These are phyloP conservation scores for Linum usitatissimum DNA, from an alignment of 345 rosid genomes.

Conservation along the genomic window DNA sequence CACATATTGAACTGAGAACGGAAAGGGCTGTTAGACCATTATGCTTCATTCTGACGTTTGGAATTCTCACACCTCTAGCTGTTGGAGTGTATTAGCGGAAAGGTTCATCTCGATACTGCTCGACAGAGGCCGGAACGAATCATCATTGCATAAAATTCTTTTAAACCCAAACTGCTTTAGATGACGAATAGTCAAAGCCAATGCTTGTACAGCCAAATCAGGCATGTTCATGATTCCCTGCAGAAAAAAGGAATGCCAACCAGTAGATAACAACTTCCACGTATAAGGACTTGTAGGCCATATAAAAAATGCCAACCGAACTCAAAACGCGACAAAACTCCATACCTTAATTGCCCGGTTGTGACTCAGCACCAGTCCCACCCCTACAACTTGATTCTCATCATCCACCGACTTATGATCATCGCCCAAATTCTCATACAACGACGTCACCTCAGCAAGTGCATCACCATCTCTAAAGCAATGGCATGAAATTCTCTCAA, in stretches of 20 bases:
- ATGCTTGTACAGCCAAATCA: slow-evolving; percentile 70
- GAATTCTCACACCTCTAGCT: slow-evolving; percentile 63
- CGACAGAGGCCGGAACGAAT: slow-evolving; percentile 62
- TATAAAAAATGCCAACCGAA: neutral
- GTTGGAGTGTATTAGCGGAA: slow-evolving; percentile 81
- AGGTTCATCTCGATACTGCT: slow-evolving; percentile 69
- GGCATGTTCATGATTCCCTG: slow-evolving; percentile 79
- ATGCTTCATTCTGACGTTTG: neutral
- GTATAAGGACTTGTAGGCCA: neutral
- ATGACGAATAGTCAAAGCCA: slow-evolving; percentile 58
- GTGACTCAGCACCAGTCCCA: slow-evolving; percentile 15
- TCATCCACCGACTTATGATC: slow-evolving; percentile 21
- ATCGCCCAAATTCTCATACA: slow-evolving; percentile 40
- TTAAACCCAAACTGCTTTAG: slow-evolving; percentile 89
- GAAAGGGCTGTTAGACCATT: neutral
- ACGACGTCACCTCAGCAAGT: slow-evolving; percentile 55
- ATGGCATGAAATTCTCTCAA: slow-evolving; percentile 47
- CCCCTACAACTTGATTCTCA: slow-evolving; percentile 20
- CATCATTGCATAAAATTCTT: slow-evolving; percentile 58
- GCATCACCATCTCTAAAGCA: slow-evolving; percentile 52
- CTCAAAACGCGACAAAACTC: neutral
- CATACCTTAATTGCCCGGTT: slow-evolving; percentile 40
- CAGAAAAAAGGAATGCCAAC: slow-evolving; percentile 10
- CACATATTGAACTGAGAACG: neutral
- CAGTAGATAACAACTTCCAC: neutral